Conservation (phyloP, 768 basidiomycete genomes). For the Russula olivacea region DNA sequence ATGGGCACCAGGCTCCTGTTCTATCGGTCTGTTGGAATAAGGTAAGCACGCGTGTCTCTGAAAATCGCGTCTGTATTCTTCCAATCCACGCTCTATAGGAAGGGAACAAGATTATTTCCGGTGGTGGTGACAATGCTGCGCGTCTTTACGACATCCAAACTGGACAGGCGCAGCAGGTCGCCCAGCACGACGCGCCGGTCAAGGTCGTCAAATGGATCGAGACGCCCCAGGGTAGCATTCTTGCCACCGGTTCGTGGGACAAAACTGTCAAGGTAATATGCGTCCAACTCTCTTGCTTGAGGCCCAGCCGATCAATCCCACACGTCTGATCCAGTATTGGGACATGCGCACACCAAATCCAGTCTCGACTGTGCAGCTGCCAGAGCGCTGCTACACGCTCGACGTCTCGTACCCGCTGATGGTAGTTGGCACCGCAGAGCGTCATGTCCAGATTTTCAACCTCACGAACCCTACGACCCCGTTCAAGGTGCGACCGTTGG, state of each 20-base stretch:
- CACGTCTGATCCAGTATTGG: constrained; percentile 66
- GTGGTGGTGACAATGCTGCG: constrained; percentile 93
- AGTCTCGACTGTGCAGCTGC: constrained; percentile 72
- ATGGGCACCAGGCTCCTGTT: constrained; percentile 85
- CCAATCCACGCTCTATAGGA: constrained; percentile 46
- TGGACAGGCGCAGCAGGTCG: constrained; percentile 75
- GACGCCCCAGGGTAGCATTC: constrained; percentile 62
- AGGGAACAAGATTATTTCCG: constrained; percentile 85
- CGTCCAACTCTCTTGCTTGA: neutral
- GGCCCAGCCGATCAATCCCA: constrained; percentile 1
- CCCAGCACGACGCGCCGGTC: constrained; percentile 86
- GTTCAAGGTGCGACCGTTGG: constrained; percentile 52
- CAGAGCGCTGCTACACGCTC: constrained; percentile 86
- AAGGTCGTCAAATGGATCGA: constrained; percentile 80
- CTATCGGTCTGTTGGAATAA: constrained; percentile 88
- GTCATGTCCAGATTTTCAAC: constrained; percentile 87
- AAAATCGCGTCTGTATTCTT: constrained; percentile 3
- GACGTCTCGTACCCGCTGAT: constrained; percentile 77
- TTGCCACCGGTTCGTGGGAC: constrained; percentile 97
- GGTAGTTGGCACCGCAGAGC: constrained; percentile 90
- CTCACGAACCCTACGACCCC: constrained; percentile 72
- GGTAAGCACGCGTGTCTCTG: constrained; percentile 40
- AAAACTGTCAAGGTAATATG: constrained; percentile 82
- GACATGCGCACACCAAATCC: constrained; percentile 75
- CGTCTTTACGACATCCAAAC: constrained; percentile 88